Evolutionary conservation across 1,284 basidiomycete species (phyloP).

Genomic region (Trichosporon faecale): DNA sequence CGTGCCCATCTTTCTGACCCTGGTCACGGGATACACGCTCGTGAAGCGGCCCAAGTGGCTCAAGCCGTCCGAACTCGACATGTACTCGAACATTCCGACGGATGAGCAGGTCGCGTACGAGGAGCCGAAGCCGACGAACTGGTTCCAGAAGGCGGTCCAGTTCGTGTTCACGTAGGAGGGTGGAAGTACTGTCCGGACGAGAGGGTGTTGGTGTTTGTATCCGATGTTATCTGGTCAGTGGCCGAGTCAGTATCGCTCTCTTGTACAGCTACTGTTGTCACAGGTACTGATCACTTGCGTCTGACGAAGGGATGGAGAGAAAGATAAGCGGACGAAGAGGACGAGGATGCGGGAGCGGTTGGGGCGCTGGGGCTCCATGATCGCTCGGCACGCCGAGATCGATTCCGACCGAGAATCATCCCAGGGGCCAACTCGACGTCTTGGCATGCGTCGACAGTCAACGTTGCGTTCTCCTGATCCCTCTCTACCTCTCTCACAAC

Average conservation of each 20-base stretch:
- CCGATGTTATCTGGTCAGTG: no score
- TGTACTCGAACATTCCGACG: constrained; percentile 71
- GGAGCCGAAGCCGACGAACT: constrained; percentile 50
- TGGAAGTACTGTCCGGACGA: neutral
- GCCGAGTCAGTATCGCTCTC: no score
- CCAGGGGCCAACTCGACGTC: no score
- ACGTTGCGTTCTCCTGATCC: neutral
- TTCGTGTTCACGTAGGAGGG: neutral
- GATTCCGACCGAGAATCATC: no score
- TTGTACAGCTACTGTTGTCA: no score
- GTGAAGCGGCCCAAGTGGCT: constrained; percentile 56
- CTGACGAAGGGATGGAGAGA: no score
- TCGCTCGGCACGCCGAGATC: no score
- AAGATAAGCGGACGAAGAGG: no score
- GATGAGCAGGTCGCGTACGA: constrained; percentile 61
- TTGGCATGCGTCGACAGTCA: neutral
- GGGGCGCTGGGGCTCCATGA: no score
- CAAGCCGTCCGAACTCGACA: constrained; percentile 69
- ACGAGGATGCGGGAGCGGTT: no score
- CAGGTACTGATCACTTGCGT: no score
- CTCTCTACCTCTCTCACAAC: neutral
- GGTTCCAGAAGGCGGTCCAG: neutral
- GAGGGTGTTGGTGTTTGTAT: no score
- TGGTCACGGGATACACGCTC: constrained; percentile 19
- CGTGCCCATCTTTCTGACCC: constrained; percentile 23